These are phyloP conservation scores for Cystobasidium tubakii DNA, from an alignment of 768 basidiomycete species.

Conservation along the genomic window DNA sequence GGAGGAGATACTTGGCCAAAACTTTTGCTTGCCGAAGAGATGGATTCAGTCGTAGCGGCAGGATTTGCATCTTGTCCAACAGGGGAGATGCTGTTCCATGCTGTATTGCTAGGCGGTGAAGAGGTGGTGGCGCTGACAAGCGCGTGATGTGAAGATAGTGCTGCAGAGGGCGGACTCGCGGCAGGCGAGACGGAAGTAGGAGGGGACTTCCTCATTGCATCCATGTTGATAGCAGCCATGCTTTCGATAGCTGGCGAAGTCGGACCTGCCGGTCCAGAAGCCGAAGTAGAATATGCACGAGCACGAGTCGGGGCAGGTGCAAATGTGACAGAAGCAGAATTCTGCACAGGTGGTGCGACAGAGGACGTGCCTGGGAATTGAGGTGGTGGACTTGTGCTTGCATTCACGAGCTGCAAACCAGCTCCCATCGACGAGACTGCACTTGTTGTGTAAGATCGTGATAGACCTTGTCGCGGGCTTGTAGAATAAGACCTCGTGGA, in stretches of 20 bases:
- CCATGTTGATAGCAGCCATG: neutral
- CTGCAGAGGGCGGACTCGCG: neutral
- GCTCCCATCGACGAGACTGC: conserved; percentile 4
- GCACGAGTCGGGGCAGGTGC: neutral
- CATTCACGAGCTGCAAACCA: neutral
- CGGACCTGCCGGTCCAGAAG: neutral
- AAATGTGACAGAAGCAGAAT: conserved; percentile 15
- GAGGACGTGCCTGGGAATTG: neutral
- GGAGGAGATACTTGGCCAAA: neutral
- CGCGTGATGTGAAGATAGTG: neutral
- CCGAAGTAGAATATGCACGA: neutral
- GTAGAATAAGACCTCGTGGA: neutral
- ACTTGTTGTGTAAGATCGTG: conserved; percentile 1
- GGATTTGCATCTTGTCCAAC: neutral
- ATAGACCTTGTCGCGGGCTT: neutral
- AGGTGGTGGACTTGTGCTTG: neutral
- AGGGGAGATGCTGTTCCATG: neutral
- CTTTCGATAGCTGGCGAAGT: neutral
- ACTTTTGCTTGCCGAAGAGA: neutral
- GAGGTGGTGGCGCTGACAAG: neutral
- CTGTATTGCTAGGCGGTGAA: neutral
- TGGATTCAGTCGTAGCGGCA: neutral
- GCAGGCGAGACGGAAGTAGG: neutral
- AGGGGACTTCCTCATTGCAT: neutral
- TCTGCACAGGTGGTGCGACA: conserved; percentile 11